Evolutionary conservation across 805 yeast species (phyloP), one percentile per base, ranked within the genome.

Genomic region (Metschnikowia hibisci): DNA sequence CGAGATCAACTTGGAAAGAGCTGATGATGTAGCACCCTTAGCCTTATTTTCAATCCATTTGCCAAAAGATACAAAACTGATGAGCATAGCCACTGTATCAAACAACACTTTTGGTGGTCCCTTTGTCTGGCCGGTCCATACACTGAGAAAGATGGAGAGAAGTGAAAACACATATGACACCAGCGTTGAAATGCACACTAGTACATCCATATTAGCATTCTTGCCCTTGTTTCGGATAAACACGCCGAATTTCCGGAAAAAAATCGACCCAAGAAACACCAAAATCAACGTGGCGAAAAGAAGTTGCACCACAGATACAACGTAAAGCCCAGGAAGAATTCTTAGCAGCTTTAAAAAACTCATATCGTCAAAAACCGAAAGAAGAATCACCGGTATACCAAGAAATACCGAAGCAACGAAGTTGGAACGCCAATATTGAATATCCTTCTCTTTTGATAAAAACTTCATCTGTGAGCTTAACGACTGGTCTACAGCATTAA

Each of bases 11-110:
- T 81, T 80, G 0, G 96, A 84, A 32, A 93, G 71, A 0, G 98
- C 95, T 3, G 87, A 77, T 0, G 97, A 87, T 0, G 98, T 93
- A 46, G 86, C 87, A 4, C 98, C 96, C 58, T 93, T 88, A 2
- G 99, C 98, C 50, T 77, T 80, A 62, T 86, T 87, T 58, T 93
- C 99, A 16, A 90, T 69, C 77, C 87, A 85, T 64, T 93, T 91
- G 2, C 99, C 99, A 34, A 89, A 67, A 7, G 93, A 77, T 22
- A 93, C 89, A 61, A 89, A 93, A 4, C 82, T 67, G 39, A 91
- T 74, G 32, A 93, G 71, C 95, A 95, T 87, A 12, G 83, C 80
- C 1, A 88, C 75, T 0, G 98, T 89, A 46, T 88, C 97, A 69
- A 93, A 90, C 28, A 89, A 69, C 0, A 84, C 78, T 41, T 75